Base-by-base conservation (phyloP, 225 moss, liverwort and hornwort genomes). In the Climacium dendroides region DNA sequence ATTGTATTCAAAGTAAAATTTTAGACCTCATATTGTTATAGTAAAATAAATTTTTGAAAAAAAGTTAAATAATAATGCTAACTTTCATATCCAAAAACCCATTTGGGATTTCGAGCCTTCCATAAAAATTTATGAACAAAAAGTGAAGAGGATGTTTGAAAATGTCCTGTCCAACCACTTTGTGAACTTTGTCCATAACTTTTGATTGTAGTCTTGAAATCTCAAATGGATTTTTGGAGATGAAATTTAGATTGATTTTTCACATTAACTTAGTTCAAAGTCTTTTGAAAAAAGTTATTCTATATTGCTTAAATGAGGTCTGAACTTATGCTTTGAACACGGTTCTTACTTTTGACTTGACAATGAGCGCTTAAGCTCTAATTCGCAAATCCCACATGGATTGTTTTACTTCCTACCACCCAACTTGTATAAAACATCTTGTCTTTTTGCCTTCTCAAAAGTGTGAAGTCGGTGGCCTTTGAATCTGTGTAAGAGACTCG, bases 391-490 rank as follows among this genome's bases (percentile, higher is more conserved):
- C n/a, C n/a, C n/a, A n/a, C n/a, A n/a, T 67, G 7, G 22, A 0
- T 67, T 37, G 23, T 39, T 39, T 67, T 37, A 67, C 37, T 7
- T 67, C 67, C 7, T 13, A 23, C 23, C 37, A 37, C 12, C 23
- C 11, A 20, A n/a, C 6, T 6, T 66, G 20, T 66, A n/a, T 39
- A 13, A 67, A 67, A 7, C 12, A n/a, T 13, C 23, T 67, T 37
- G 13, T 23, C 37, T 23, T 67, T 1, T 4, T 2, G 0, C 0
- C 13, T 3, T 0, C 0, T 3, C 5, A 15, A 2, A 1, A 4
- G 4, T 11, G 3, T 6, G 3, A 35, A 11, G 4, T 61, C 15
- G 61, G 65, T n/a, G 20, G 11, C 66, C 11, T 2, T n/a, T 6
- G 2, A n/a, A 22, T 2, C 13, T 23, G 2, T 0, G 7, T 2